Percentiles rank a stretch among this genome's conserved stretches.
Evolutionary conservation across 345 rosid genomes (phyloP).

Genomic region (Hibiscus trionum): DNA sequence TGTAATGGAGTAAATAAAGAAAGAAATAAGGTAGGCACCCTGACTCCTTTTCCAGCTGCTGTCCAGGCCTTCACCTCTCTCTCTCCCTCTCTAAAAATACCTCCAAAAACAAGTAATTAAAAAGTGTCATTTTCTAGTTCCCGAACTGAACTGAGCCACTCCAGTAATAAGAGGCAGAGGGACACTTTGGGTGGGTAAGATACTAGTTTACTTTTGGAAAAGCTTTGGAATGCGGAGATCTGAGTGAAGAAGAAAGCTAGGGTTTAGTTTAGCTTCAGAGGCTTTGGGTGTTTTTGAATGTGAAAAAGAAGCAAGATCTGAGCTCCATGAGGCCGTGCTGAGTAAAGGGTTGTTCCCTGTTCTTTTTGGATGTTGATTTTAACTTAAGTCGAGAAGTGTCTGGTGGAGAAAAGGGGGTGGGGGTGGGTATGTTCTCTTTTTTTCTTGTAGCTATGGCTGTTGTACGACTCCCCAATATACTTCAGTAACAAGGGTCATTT

Average conservation of each 20-base stretch:
- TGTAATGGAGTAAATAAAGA: no score
- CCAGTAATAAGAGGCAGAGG: neutral
- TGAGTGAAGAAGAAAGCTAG: neutral
- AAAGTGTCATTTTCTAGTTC: neutral
- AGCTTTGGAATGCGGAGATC: neutral
- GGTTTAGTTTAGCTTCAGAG: neutral
- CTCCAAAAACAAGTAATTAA: neutral
- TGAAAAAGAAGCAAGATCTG: constrained; percentile 17
- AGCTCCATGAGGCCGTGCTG: neutral
- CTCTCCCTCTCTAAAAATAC: no score
- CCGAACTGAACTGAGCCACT: neutral
- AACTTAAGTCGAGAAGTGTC: neutral
- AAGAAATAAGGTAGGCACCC: no score
- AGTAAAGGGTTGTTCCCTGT: neutral
- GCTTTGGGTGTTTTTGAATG: neutral
- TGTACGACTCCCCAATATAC: neutral
- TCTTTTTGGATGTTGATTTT: neutral
- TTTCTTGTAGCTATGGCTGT: constrained; percentile 3
- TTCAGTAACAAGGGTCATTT: neutral
- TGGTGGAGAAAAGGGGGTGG: constrained; percentile 10
- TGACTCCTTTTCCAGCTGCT: no score
- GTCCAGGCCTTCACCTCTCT: no score
- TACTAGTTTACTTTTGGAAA: neutral
- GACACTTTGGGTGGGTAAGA: neutral
- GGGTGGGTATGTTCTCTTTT: constrained; percentile 1